Evolutionary conservation across 371 early-diverging fungal genomes (phyloP).

Genomic region (Syncephalastrum contaminatum): DNA sequence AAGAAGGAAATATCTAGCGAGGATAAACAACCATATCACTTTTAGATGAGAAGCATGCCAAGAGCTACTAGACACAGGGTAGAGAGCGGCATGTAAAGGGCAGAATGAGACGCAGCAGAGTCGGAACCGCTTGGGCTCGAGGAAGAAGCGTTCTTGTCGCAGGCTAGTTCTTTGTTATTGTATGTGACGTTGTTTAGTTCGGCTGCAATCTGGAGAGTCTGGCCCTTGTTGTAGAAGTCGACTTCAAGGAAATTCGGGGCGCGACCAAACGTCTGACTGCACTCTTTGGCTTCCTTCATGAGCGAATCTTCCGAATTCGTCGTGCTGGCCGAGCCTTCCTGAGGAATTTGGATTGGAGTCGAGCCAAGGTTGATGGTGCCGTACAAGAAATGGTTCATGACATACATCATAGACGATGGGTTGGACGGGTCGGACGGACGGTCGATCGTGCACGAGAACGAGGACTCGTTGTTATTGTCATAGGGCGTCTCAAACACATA

Average conservation of each 20-base stretch:
- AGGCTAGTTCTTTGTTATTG: conserved; percentile 8
- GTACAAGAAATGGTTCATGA: conserved; percentile 62
- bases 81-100: conserved; percentile 1
- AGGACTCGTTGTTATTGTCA: conserved; percentile 35
- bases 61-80: conserved; percentile 5
- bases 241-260: conserved; percentile 73
- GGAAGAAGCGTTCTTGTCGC: conserved; percentile 7
- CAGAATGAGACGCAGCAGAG: conserved; percentile 3
- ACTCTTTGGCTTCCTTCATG: conserved; percentile 40
- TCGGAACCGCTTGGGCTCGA: neutral
- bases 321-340: conserved; percentile 42
- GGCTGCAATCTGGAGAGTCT: conserved; percentile 53
- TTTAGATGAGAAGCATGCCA: conserved; percentile 11
- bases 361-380: conserved; percentile 32
- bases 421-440: conserved; percentile 45
- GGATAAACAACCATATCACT: neutral
- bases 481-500: conserved; percentile 65
- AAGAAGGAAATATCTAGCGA: neutral
- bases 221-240: conserved; percentile 74
- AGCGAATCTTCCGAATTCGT: conserved; percentile 51
- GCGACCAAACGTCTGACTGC: conserved; percentile 45
- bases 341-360: conserved; percentile 45
- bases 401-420: conserved; percentile 49
- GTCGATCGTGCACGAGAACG: conserved; percentile 50
- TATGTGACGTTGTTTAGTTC: conserved; percentile 65